Evolutionary conservation across 2,329 filamentous ascomycete genomes (phyloP).

Genomic region (Ophioceras dolichostomum): DNA sequence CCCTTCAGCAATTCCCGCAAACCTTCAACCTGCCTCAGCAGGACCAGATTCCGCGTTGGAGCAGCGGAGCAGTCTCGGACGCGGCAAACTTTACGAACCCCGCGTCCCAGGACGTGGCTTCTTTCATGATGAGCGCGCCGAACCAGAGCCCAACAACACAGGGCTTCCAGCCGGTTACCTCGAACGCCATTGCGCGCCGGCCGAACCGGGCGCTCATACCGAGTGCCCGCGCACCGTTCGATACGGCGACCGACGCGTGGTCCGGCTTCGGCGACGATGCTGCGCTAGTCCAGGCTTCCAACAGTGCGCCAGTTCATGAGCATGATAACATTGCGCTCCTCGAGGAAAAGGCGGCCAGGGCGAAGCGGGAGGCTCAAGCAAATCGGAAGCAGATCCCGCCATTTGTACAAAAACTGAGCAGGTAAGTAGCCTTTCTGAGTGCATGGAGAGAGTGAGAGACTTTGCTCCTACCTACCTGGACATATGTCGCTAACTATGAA

Average conservation of each 20-base stretch:
- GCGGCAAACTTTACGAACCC: constrained; percentile 23
- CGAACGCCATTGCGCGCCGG: constrained; percentile 39
- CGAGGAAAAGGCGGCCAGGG: constrained; percentile 66
- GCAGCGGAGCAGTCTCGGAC: constrained; percentile 17
- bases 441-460: no score
- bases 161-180: constrained; percentile 20
- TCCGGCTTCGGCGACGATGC: constrained; percentile 29
- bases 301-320: constrained; percentile 28
- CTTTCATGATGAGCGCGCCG: constrained; percentile 25
- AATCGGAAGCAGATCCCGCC: constrained; percentile 95
- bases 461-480: not conserved
- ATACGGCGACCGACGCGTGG: constrained; percentile 26
- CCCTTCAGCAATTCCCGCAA: constrained; percentile 35
- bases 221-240: constrained; percentile 25
- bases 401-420: constrained; percentile 96
- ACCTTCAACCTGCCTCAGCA: constrained; percentile 34
- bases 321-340: constrained; percentile 66
- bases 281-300: constrained; percentile 20
- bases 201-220: constrained; percentile 37
- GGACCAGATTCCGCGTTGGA: constrained; percentile 34
- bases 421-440: constrained; percentile 42
- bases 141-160: constrained; percentile 17
- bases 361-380: constrained; percentile 76
- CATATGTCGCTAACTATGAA: not conserved
- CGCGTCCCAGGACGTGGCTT: constrained; percentile 16